Percentiles rank a stretch among this genome's conserved stretches.
These are phyloP conservation scores for Allantophomopsis lycopodina DNA, from an alignment of 2,329 filamentous ascomycete genomes.

Conservation along the genomic window DNA sequence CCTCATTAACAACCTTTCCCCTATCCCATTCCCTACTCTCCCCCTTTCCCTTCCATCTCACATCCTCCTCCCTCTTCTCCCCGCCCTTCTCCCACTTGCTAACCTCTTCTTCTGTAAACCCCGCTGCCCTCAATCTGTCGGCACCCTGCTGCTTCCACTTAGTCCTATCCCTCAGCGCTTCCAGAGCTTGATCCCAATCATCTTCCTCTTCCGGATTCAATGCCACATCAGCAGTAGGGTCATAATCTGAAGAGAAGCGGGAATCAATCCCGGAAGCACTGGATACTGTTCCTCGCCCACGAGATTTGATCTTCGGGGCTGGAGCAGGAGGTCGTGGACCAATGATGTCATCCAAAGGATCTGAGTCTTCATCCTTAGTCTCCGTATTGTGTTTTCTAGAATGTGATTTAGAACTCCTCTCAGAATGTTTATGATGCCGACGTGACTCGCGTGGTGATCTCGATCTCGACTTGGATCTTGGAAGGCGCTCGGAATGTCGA, in stretches of 20 bases:
- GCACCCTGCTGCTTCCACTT: slow-evolving; percentile 65
- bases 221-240: slow-evolving; percentile 40
- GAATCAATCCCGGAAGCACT: slow-evolving; percentile 59
- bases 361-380: slow-evolving; percentile 35
- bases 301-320: slow-evolving; percentile 27
- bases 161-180: slow-evolving; percentile 66
- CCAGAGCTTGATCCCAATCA: slow-evolving; percentile 70
- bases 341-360: slow-evolving; percentile 63
- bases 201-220: slow-evolving; percentile 36
- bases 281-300: slow-evolving; percentile 56
- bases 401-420: too few species aligned
- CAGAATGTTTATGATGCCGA: too few species aligned
- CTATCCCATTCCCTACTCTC: slow-evolving; percentile 48
- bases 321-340: slow-evolving; percentile 49
- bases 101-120: slow-evolving; percentile 66
- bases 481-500: too few species aligned
- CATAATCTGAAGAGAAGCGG: slow-evolving; percentile 59
- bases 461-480: slow-evolving; percentile 4
- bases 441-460: slow-evolving; percentile 6
- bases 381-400: neutral
- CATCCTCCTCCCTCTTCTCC: slow-evolving; percentile 46
- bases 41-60: slow-evolving; percentile 50
- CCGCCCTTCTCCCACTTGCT: slow-evolving; percentile 54
- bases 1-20: slow-evolving; percentile 43
- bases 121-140: slow-evolving; percentile 61